A percentile compares a stretch with the other conserved stretches of the same genome.
Conservation (phyloP, 495 filamentous ascomycete species). For the Acidomyces sp. region DNA sequence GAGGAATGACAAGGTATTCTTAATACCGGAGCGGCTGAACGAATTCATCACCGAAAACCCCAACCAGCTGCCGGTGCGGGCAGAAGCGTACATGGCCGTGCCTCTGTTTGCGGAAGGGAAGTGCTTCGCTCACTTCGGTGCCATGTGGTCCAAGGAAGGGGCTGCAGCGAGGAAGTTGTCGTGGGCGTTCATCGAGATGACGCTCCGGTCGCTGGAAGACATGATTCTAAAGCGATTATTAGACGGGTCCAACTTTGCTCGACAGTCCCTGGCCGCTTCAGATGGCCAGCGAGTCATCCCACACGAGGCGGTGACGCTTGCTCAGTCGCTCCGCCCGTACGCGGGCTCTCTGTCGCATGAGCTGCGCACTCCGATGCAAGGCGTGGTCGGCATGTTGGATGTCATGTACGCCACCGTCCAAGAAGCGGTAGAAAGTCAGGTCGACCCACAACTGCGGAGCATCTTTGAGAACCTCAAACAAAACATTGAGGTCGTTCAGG, state of each 20-base stretch:
- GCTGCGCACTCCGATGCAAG: conserved; percentile 73
- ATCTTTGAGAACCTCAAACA: conserved; percentile 54
- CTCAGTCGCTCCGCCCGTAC: conserved; percentile 63
- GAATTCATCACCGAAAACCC: conserved; percentile 48
- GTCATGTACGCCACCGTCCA: conserved; percentile 71
- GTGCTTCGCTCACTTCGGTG: conserved; percentile 61
- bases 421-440: conserved; percentile 49
- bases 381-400: conserved; percentile 74
- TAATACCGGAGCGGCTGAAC: conserved; percentile 51
- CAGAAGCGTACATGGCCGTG: conserved; percentile 60
- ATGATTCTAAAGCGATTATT: conserved; percentile 48
- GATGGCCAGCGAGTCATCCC: conserved; percentile 34
- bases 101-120: conserved; percentile 57
- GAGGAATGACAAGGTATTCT: conserved; percentile 60
- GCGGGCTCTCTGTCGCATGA: conserved; percentile 70
- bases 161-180: conserved; percentile 42
- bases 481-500: conserved; percentile 69
- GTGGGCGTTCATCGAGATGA: conserved; percentile 62
- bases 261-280: conserved; percentile 15
- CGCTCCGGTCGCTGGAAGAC: conserved; percentile 65
- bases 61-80: conserved; percentile 45
- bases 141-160: conserved; percentile 59
- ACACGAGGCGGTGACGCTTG: conserved; percentile 37
- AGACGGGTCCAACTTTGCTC: conserved; percentile 32
- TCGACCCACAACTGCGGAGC: conserved; percentile 35